Percentiles rank a stretch among this genome's conserved stretches.
These are phyloP conservation scores for Diatrype stigma DNA, from an alignment of 2,329 filamentous ascomycete genomes.

Conservation along the genomic window DNA sequence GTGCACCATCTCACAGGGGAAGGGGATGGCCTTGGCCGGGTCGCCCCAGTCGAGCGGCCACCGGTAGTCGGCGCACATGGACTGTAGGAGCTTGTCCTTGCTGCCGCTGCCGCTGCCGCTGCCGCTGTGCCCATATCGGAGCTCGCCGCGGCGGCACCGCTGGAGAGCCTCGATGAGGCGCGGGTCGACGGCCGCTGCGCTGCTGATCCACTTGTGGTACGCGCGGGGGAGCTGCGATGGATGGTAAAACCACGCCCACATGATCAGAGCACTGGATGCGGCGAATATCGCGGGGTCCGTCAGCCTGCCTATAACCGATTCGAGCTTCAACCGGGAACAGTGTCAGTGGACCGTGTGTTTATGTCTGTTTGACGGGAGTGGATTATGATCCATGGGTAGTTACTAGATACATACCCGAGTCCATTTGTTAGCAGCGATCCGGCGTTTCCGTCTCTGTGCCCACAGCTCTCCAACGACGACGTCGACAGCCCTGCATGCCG, in stretches of 20 bases:
- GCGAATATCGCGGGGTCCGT: conserved; percentile 71
- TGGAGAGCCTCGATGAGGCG: conserved; percentile 73
- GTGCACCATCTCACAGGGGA: conserved; percentile 81
- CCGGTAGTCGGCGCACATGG: conserved; percentile 68
- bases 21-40: conserved; percentile 62
- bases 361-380: conserved; percentile 19
- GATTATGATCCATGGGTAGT: background rate
- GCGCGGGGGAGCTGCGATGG: conserved; percentile 65
- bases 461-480: conserved; percentile 64
- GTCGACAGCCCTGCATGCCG: conserved; percentile 67
- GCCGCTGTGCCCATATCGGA: too few relatives aligned
- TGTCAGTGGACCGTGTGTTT: too few relatives aligned
- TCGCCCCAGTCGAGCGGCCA: conserved; percentile 71
- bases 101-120: too few relatives aligned
- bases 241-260: conserved; percentile 85
- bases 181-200: conserved; percentile 68
- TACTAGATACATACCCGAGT: conserved; percentile 35
- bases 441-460: conserved; percentile 44
- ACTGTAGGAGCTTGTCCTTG: conserved; percentile 62
- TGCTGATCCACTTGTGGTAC: conserved; percentile 79
- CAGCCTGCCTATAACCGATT: conserved; percentile 38
- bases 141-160: conserved; percentile 56
- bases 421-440: conserved; percentile 41
- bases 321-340: too few relatives aligned
- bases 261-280: conserved; percentile 67